Evolutionary conservation across 768 basidiomycete species (phyloP).

Genomic region (Holtermannia corniformis): DNA sequence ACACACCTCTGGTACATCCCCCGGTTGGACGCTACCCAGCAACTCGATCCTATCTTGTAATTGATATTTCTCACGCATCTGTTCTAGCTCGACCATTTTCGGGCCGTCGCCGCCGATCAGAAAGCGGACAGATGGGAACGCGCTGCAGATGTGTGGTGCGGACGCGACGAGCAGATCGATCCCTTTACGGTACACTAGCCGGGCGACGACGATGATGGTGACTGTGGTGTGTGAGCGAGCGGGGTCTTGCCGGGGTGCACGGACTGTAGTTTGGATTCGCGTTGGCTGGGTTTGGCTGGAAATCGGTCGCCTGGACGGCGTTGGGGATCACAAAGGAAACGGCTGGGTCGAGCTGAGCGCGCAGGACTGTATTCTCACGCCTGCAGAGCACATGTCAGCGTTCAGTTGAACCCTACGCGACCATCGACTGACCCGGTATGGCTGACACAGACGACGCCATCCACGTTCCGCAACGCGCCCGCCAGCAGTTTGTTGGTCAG

Average conservation of each 20-base stretch:
- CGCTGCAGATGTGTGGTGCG: constrained; percentile 75
- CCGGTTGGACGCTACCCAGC: constrained; percentile 67
- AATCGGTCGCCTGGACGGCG: constrained; percentile 75
- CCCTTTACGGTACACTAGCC: constrained; percentile 90
- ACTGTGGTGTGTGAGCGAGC: constrained; percentile 47
- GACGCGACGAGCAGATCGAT: constrained; percentile 90
- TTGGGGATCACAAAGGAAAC: constrained; percentile 90
- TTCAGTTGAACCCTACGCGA: neutral
- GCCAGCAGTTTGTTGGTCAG: constrained; percentile 91
- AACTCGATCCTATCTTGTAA: constrained; percentile 88
- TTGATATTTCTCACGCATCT: constrained; percentile 84
- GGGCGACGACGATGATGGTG: constrained; percentile 80
- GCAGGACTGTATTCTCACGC: constrained; percentile 92
- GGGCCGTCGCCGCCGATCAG: constrained; percentile 91
- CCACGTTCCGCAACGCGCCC: constrained; percentile 77
- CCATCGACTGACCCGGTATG: constrained; percentile 68
- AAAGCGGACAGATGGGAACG: constrained; percentile 79
- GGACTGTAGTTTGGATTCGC: constrained; percentile 46
- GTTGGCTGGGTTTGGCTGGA: constrained; percentile 52
- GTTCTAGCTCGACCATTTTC: constrained; percentile 84
- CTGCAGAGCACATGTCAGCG: constrained; percentile 48
- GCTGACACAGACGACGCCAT: constrained; percentile 90
- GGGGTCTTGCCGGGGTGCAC: constrained; percentile 21
- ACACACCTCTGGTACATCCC: constrained; percentile 71
- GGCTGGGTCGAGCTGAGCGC: constrained; percentile 62